Conservation (phyloP, 2,329 filamentous ascomycete genomes). For the Ophiostoma populinum region DNA sequence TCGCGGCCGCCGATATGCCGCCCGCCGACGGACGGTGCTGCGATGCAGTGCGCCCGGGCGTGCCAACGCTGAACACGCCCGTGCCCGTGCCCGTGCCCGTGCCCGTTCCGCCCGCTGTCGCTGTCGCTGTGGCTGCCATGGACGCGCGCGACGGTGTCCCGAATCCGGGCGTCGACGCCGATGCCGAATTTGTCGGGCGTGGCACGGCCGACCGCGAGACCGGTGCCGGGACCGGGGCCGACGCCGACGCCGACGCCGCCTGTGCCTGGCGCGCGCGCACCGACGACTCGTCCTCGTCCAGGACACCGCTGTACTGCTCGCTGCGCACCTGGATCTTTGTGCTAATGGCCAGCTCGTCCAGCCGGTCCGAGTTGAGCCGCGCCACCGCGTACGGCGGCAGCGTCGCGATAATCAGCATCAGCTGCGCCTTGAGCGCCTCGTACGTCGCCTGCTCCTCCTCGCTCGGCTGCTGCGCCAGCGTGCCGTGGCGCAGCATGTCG, state of each 20-base stretch:
- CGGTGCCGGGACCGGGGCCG: background rate
- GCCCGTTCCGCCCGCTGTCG: too few relatives aligned
- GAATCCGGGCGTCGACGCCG: slow-evolving; percentile 26
- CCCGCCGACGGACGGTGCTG: slow-evolving; percentile 22
- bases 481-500: slow-evolving; percentile 51
- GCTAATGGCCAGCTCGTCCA: slow-evolving; percentile 70
- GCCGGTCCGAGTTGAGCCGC: slow-evolving; percentile 68
- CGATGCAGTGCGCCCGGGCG: slow-evolving; percentile 23
- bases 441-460: slow-evolving; percentile 46
- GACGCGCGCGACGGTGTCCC: slow-evolving; percentile 29
- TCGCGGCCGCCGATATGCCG: background rate
- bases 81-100: too few relatives aligned
- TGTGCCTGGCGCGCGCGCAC: slow-evolving; percentile 21
- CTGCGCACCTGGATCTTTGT: slow-evolving; percentile 58
- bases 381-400: slow-evolving; percentile 74
- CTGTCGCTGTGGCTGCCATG: slow-evolving; percentile 18
- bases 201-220: background rate
- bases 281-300: slow-evolving; percentile 66
- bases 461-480: slow-evolving; percentile 44
- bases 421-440: slow-evolving; percentile 55
- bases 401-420: slow-evolving; percentile 54
- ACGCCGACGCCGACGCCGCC: slow-evolving; percentile 12
- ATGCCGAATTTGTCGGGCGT: slow-evolving; percentile 22
- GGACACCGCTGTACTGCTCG: slow-evolving; percentile 57
- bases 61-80: too few relatives aligned